phyloP scores from a whole-genome alignment of 768 basidiomycete genomes.

The Collybia sordida region DNA sequence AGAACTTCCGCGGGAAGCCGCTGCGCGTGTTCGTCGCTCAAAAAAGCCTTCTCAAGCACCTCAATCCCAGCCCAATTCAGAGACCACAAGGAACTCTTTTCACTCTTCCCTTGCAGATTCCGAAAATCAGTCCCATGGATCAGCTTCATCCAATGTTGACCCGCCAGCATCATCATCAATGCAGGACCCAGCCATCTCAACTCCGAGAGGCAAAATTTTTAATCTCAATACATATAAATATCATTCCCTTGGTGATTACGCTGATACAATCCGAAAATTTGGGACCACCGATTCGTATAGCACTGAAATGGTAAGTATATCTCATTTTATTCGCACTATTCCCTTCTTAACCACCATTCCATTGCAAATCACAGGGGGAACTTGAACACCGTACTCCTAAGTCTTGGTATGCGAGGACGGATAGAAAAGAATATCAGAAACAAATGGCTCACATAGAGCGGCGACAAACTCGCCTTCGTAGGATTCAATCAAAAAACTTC shows the following conservation, averaged over 20 bases:
- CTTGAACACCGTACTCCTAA: slow-evolving; percentile 14
- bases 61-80: too few species aligned
- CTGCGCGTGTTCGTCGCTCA: neutral
- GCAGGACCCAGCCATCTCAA: neutral
- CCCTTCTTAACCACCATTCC: neutral
- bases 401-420: slow-evolving; percentile 8
- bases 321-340: neutral
- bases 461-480: slow-evolving; percentile 6
- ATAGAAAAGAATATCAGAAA: slow-evolving; percentile 4
- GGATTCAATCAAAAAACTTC: too few species aligned
- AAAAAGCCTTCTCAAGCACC: neutral
- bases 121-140: neutral
- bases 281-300: slow-evolving; percentile 1
- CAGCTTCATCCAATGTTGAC: neutral
- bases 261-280: neutral
- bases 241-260: slow-evolving; percentile 2
- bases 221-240: slow-evolving; percentile 1
- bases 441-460: slow-evolving; percentile 11
- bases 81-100: too few species aligned
- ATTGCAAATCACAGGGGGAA: slow-evolving; percentile 10
- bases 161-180: neutral
- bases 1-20: neutral
- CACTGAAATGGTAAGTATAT: neutral
- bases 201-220: neutral
- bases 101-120: neutral